Evolutionary conservation across 2,329 filamentous ascomycete species (phyloP), one percentile per base, ranked within the genome.

Genomic region (Botryotinia narcissicola): DNA sequence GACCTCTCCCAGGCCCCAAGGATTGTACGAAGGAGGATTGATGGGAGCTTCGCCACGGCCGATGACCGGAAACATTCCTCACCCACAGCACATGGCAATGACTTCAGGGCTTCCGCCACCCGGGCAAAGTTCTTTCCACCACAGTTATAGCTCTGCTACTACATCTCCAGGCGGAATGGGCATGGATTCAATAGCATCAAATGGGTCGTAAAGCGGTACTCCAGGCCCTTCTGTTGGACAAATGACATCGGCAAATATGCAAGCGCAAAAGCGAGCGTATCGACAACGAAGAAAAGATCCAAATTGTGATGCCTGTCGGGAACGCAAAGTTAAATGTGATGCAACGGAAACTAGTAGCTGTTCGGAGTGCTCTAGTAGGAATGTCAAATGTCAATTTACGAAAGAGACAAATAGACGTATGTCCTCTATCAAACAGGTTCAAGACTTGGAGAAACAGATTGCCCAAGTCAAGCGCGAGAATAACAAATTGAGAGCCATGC

Each of bases 371-470:
- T 96, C 94, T 7, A 98, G 95, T 82, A 91, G 96, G 77, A 97
- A 95, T 81, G 95, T 98, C 77, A 97, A 97, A 82, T 99, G 96
- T 81, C 95, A 98, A 81, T 99, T 99, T 81, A 99, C 96, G 68
- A 99, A 99, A 84, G 96, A 99, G 83, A 99, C 96, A 20, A 99
- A 99, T 82, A 89, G 96, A 74, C 90, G 96, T 75, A 99, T 99
- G 96, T 98, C 96, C 29, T 98, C 95, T 1, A 98, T 98, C 84
- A 99, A 98, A 88, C 96, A 98, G 85, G 93, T 98, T 20, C 96
- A 98, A 83, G 96, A 99, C 81, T 86, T 99, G 40, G 95, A 98
- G 83, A 96, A 94, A 82, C 95, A 98, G 83, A 89, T 98, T 79
- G 89, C 92, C 64, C 88, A 91, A 70, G 87, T 96, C 59, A 93